Evolutionary conservation across 495 filamentous ascomycete genomes (phyloP), one percentile per base, ranked within the genome.

Genomic region (Penicillium silybi): DNA sequence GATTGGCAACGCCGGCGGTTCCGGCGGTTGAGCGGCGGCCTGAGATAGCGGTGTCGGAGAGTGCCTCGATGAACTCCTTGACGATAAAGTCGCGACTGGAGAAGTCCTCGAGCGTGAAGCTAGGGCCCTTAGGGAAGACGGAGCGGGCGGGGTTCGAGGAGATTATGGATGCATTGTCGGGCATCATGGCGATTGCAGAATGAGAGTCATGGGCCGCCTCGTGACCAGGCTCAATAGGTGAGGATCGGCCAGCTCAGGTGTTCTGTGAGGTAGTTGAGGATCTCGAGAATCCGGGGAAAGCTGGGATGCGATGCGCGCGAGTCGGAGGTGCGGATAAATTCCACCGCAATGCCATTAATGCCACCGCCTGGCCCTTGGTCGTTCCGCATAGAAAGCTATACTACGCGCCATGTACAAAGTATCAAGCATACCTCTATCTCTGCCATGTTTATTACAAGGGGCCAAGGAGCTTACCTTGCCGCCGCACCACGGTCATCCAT

Each of bases 31-130:
- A 95, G 43, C 88, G 86, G 48, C 92, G 89, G 58, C 80, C 85
- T 27, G 91, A 85, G 29, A 88, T 77, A 27, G 91, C 86, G 45
- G 75, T 86, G 48, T 97, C 92, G 47, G 92, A 92, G 53, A 99
- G 87, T 9, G 85, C 76, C 63, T 99, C 95, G 54, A 99, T 84
- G 61, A 99, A 97, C 68, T 97, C 95, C 62, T 93, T 89, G 53
- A 96, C 95, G 55, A 97, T 96, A 70, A 96, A 99, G 72, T 97
- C 93, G 18, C 77, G 77, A 50, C 74, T 70, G 41, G 89, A 92
- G 76, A 97, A 96, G 68, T 89, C 88, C 18, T 95, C 89, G 56
- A 95, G 78, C 6, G 82, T 87, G 73, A 95, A 95, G 68, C 78
- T 83, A 41, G 88, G 88, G 18, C 86, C 88, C 63, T 82, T 80